Evolutionary conservation across 352 stramenopile genomes (phyloP).

Genomic region (Globisporangium cederbergense): DNA sequence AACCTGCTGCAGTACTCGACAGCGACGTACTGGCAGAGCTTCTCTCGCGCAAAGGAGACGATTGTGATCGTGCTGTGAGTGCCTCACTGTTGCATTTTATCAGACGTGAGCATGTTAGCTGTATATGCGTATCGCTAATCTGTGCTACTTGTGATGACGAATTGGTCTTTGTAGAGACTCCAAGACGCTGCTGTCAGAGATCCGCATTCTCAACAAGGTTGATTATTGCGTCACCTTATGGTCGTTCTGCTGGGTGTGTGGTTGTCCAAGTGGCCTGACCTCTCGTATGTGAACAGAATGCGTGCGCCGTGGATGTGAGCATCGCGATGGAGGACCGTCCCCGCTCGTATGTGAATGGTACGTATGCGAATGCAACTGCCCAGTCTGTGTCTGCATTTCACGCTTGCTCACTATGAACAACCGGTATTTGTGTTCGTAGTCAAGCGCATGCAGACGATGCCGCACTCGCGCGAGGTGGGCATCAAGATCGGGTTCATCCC

Average conservation of each 20-base stretch:
- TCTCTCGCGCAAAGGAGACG: conserved; percentile 40
- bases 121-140: neutral
- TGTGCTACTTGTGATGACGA: neutral
- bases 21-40: conserved; percentile 61
- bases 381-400: neutral
- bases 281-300: conserved; percentile 34
- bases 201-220: conserved; percentile 76
- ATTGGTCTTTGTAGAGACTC: conserved; percentile 25
- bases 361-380: neutral
- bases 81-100: neutral
- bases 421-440: conserved; percentile 25
- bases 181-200: conserved; percentile 66
- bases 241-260: too few species aligned
- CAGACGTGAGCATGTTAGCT: neutral
- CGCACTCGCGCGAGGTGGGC: conserved; percentile 50
- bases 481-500: conserved; percentile 62
- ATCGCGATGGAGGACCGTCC: conserved; percentile 62
- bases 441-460: conserved; percentile 41
- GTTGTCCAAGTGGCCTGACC: too few species aligned
- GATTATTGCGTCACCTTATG: neutral
- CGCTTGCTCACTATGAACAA: neutral
- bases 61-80: conserved; percentile 54
- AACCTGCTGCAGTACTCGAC: conserved; percentile 57
- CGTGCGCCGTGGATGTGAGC: conserved; percentile 57
- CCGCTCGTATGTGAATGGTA: conserved; percentile 59